phyloP scores from a whole-genome alignment of 2,329 filamentous ascomycete genomes.

The Seiridium cupressi region DNA sequence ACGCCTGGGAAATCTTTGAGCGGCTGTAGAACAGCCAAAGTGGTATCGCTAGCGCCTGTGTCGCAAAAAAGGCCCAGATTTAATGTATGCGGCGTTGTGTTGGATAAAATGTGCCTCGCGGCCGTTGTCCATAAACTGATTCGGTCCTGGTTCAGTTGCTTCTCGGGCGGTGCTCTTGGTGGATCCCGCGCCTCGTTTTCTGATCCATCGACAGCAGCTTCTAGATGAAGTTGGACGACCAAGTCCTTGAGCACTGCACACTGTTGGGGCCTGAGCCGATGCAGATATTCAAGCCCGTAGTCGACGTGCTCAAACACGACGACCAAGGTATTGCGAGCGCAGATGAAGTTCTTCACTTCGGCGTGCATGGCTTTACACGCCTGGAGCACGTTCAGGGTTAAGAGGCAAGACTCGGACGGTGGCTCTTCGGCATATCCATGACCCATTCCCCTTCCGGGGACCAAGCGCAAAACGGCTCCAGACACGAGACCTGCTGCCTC shows the following conservation, averaged over 20 bases:
- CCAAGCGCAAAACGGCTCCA: background rate
- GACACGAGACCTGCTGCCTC: background rate
- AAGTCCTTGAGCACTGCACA: background rate
- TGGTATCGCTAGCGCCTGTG: background rate
- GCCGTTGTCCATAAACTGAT: background rate
- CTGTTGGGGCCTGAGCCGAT: background rate
- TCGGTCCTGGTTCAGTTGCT: background rate
- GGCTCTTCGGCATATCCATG: background rate
- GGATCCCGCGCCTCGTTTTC: background rate
- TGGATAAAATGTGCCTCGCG: background rate
- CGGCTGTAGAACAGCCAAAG: background rate
- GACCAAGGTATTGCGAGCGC: background rate
- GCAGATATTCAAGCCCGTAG: background rate
- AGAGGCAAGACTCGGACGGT: background rate
- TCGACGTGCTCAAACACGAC: background rate
- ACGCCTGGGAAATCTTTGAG: background rate
- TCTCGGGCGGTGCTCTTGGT: background rate
- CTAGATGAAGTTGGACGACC: background rate
- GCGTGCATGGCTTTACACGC: background rate
- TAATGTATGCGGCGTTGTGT: background rate
- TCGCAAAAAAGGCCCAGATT: background rate
- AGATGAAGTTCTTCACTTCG: background rate
- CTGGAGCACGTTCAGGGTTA: background rate
- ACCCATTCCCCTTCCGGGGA: background rate
- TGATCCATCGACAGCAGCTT: background rate